These are phyloP conservation scores for Lasiodiplodia sp. DNA, from an alignment of 2,329 filamentous ascomycete species.

Conservation along the genomic window DNA sequence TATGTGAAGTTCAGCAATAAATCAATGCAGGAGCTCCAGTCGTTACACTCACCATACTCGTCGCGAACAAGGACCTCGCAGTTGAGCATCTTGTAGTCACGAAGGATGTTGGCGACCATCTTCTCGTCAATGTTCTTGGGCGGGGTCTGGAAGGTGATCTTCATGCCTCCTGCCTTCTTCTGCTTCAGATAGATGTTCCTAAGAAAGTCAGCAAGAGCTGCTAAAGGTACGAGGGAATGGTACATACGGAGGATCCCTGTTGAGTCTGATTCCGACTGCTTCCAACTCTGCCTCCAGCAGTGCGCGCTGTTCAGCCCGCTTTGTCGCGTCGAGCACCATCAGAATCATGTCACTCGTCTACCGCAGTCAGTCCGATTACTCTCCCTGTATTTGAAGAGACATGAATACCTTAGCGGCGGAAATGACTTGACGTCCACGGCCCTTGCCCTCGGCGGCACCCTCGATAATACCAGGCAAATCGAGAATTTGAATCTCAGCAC, in stretches of 20 bases:
- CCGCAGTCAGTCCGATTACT: constrained; percentile 33
- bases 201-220: constrained; percentile 51
- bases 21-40: constrained; percentile 14
- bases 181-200: constrained; percentile 92
- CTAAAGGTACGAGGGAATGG: constrained; percentile 56
- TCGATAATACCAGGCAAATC: constrained; percentile 99
- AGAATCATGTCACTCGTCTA: constrained; percentile 93
- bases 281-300: constrained; percentile 92
- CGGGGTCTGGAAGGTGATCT: constrained; percentile 91
- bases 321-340: constrained; percentile 97
- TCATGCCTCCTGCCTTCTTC: constrained; percentile 97
- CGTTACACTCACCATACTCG: constrained; percentile 69
- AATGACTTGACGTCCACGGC: constrained; percentile 93
- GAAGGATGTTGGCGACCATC: constrained; percentile 96
- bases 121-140: constrained; percentile 95
- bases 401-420: constrained; percentile 81
- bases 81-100: constrained; percentile 99
- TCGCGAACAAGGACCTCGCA: constrained; percentile 95
- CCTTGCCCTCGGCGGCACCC: constrained; percentile 94
- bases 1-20: constrained; percentile 37
- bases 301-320: constrained; percentile 90
- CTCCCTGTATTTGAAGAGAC: too few species aligned
- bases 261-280: constrained; percentile 91
- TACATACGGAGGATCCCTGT: constrained; percentile 76
- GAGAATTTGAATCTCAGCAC: constrained; percentile 96